These are phyloP conservation scores for Elsinoe australis DNA, from an alignment of 2,329 filamentous ascomycete species.

Conservation along the genomic window DNA sequence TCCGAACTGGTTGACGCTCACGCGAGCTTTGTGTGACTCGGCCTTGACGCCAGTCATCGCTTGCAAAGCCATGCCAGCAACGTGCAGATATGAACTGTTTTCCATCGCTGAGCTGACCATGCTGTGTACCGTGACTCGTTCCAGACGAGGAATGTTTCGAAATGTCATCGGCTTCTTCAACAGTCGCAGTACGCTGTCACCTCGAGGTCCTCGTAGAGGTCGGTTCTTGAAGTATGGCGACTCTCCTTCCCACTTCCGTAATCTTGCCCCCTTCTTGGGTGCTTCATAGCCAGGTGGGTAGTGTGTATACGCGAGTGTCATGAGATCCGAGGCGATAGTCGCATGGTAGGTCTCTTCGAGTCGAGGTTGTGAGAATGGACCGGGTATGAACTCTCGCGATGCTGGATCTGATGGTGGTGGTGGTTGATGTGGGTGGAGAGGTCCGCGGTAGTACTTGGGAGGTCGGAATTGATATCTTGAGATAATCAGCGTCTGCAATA, in stretches of 20 bases:
- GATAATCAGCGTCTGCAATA: no score
- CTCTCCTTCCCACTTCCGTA: conserved; percentile 80
- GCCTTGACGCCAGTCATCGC: conserved; percentile 74
- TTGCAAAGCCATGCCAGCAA: conserved; percentile 76
- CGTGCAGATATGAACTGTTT: conserved; percentile 68
- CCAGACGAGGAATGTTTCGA: conserved; percentile 75
- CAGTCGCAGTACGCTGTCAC: conserved; percentile 62
- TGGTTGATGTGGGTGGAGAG: conserved; percentile 85
- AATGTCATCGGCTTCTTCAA: conserved; percentile 63
- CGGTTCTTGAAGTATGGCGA: conserved; percentile 94
- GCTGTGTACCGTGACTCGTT: conserved; percentile 71
- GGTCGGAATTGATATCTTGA: conserved; percentile 94
- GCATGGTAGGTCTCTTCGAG: conserved; percentile 84
- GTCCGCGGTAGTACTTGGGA: conserved; percentile 89
- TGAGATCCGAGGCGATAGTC: conserved; percentile 77
- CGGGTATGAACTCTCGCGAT: conserved; percentile 80
- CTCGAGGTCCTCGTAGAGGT: conserved; percentile 74
- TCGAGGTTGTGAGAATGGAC: conserved; percentile 81
- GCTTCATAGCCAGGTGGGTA: conserved; percentile 65
- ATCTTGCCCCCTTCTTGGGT: conserved; percentile 52
- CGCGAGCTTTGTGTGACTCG: conserved; percentile 59
- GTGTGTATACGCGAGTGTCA: conserved; percentile 84
- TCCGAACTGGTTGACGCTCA: conserved; percentile 67
- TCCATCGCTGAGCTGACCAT: conserved; percentile 60
- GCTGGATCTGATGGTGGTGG: conserved; percentile 78